These are phyloP conservation scores for Coniella lustricola DNA, from an alignment of 2,329 filamentous ascomycete genomes.

Conservation along the genomic window DNA sequence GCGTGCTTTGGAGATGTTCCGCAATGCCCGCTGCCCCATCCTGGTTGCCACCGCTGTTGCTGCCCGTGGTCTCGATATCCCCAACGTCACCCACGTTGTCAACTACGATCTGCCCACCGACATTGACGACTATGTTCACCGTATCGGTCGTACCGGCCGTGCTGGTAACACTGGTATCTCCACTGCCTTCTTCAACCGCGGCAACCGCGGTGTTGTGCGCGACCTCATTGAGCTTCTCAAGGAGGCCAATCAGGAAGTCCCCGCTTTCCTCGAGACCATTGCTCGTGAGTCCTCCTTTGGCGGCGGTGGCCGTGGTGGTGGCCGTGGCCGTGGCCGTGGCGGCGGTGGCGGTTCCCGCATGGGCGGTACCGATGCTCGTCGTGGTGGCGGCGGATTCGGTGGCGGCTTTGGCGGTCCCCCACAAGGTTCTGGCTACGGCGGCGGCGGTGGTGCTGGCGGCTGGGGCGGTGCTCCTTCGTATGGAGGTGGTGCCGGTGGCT, in stretches of 20 bases:
- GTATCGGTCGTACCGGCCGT: constrained; percentile 99
- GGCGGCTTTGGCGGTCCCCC: constrained; percentile 33
- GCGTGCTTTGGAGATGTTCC: constrained; percentile 95
- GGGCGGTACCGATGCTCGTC: constrained; percentile 48
- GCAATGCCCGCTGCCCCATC: constrained; percentile 90
- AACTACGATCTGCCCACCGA: constrained; percentile 99
- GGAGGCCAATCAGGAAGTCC: constrained; percentile 97
- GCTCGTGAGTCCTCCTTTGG: constrained; percentile 88
- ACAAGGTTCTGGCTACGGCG: constrained; percentile 21
- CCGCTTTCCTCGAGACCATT: constrained; percentile 91
- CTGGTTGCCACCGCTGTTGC: constrained; percentile 95
- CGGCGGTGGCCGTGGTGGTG: constrained; percentile 57
- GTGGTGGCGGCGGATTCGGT: constrained; percentile 37
- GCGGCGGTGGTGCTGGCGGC: constrained; percentile 34
- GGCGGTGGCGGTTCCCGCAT: constrained; percentile 56
- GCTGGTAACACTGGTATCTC: constrained; percentile 98
- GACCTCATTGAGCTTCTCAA: constrained; percentile 96
- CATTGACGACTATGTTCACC: constrained; percentile 97
- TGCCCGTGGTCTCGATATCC: constrained; percentile 84
- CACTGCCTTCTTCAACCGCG: constrained; percentile 99
- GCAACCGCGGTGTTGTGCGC: constrained; percentile 94
- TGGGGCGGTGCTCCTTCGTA: constrained; percentile 34
- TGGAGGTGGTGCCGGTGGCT: constrained; percentile 36
- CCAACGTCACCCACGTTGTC: constrained; percentile 93
- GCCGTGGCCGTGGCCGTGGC: constrained; percentile 61